Conservation (phyloP, 202 grass and related monocot genomes). For the Zoysia matrella region DNA sequence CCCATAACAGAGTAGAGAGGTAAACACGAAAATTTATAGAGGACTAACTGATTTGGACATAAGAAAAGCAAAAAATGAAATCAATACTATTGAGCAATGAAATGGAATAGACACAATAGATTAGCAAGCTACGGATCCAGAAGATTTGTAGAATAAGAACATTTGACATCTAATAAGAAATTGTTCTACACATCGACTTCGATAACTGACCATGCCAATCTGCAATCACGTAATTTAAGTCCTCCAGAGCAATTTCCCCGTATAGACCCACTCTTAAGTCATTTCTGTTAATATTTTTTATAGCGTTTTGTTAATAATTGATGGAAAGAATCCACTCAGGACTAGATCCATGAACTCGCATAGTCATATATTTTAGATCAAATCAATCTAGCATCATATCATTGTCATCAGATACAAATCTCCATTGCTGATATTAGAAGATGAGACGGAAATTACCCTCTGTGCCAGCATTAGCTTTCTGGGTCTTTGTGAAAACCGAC, state of each 20-base stretch:
- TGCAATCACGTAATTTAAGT: neutral
- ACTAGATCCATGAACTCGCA: slow-evolving; percentile 9
- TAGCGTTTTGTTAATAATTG: no score
- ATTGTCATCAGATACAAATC: neutral
- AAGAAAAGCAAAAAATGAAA: neutral
- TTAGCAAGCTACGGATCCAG: neutral
- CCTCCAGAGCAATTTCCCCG: neutral
- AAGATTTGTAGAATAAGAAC: neutral
- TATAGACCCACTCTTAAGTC: neutral
- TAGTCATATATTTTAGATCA: slow-evolving; percentile 16
- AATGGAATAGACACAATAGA: neutral
- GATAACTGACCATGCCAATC: neutral
- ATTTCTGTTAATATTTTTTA: neutral
- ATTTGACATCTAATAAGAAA: neutral
- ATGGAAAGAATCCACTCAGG: no score
- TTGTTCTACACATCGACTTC: neutral
- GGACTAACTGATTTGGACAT: neutral
- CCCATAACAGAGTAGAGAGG: neutral
- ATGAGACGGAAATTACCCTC: slow-evolving; percentile 57
- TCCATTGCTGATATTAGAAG: neutral
- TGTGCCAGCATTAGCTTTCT: slow-evolving; percentile 73
- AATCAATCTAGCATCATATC: neutral
- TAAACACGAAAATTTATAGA: neutral
- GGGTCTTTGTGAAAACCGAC: slow-evolving; percentile 87
- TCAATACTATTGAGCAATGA: neutral